Evolutionary conservation across 352 stramenopile genomes (phyloP).

Genomic region (Pythium aquatile): DNA sequence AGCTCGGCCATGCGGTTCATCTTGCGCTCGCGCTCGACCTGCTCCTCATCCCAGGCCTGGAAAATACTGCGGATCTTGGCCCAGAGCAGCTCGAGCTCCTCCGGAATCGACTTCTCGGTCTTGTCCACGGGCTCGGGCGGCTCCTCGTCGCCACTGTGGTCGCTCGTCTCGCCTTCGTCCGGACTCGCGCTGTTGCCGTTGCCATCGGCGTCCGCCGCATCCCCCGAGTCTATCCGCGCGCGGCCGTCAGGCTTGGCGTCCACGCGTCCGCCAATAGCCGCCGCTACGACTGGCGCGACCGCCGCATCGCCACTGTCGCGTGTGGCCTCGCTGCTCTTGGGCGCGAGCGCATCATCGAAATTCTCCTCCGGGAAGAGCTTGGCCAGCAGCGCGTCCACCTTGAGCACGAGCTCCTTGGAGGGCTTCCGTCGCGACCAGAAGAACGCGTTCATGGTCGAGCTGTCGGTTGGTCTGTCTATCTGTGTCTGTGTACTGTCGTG

Average conservation of each 20-base stretch:
- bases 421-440: constrained; percentile 75
- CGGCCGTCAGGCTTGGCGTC: constrained; percentile 17
- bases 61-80: constrained; percentile 73
- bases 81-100: constrained; percentile 73
- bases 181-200: constrained; percentile 26
- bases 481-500: neutral
- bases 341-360: constrained; percentile 49
- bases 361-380: constrained; percentile 63
- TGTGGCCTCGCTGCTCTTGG: constrained; percentile 32
- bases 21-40: constrained; percentile 68
- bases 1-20: constrained; percentile 80
- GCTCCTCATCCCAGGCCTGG: constrained; percentile 72
- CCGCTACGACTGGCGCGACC: constrained; percentile 15
- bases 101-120: constrained; percentile 61
- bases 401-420: constrained; percentile 71
- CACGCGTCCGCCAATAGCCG: constrained; percentile 9
- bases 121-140: constrained; percentile 1
- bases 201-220: constrained; percentile 28
- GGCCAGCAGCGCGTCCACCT: constrained; percentile 56
- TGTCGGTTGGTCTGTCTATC: too few species aligned
- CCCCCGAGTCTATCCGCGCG: constrained; percentile 33
- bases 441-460: constrained; percentile 61
- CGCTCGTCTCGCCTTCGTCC: constrained; percentile 53
- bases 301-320: constrained; percentile 20
- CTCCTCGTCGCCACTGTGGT: constrained; percentile 52